These are phyloP conservation scores for Rhizoclosmatium globosum DNA, from an alignment of 192 early-diverging fungal species.

Conservation along the genomic window DNA sequence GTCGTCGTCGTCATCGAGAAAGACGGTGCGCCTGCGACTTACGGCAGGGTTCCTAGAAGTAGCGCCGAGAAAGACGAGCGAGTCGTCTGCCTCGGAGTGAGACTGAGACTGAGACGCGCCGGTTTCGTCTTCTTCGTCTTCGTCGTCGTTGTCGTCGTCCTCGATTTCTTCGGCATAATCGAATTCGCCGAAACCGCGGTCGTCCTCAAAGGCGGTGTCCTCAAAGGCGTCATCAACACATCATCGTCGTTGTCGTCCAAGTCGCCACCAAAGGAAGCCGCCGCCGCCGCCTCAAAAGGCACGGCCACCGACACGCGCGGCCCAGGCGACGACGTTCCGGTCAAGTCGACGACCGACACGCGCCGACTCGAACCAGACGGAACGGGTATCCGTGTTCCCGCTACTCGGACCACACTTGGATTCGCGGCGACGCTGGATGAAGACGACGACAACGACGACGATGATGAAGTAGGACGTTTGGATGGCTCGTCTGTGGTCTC, in stretches of 20 bases:
- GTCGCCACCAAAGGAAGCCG: neutral
- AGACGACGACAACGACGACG: neutral
- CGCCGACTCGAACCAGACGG: neutral
- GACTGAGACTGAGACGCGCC: neutral
- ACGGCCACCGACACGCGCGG: neutral
- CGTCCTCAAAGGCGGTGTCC: neutral
- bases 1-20: neutral
- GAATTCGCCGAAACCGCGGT: neutral
- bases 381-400: no score
- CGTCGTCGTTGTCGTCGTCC: neutral
- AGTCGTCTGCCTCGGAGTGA: no score
- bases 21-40: neutral
- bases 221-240: neutral
- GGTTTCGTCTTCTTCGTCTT: neutral
- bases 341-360: slow-evolving; percentile 7
- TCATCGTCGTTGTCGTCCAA: neutral
- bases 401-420: neutral
- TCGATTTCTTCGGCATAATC: neutral
- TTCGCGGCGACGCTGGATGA: neutral
- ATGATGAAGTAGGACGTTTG: neutral
- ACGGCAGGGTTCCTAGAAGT: no score
- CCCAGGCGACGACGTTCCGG: neutral
- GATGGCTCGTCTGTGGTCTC: neutral
- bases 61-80: neutral
- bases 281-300: neutral